These are phyloP conservation scores for Nemania sp. DNA, from an alignment of 2,329 filamentous ascomycete genomes.

Conservation along the genomic window DNA sequence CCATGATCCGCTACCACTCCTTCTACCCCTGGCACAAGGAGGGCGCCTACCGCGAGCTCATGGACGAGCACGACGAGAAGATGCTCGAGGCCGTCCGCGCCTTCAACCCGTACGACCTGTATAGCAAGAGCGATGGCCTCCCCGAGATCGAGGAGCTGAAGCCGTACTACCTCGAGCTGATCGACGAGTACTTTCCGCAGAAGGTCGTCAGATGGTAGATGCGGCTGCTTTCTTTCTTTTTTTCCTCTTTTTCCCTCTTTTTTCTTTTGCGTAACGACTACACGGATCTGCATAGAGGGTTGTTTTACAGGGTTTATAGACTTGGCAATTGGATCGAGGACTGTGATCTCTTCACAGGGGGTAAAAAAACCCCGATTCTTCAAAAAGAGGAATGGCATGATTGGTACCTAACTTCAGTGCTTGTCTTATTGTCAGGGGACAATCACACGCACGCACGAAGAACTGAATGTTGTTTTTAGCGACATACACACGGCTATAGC, in stretches of 20 bases:
- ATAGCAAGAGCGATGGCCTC: constrained; percentile 86
- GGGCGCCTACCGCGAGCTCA: constrained; percentile 79
- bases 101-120: constrained; percentile 91
- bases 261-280: background rate
- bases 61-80: constrained; percentile 78
- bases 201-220: constrained; percentile 70
- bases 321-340: background rate
- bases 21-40: constrained; percentile 92
- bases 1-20: constrained; percentile 92
- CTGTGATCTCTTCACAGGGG: no score
- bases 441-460: no score
- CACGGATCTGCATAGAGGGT: background rate
- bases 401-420: no score
- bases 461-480: no score
- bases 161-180: constrained; percentile 75
- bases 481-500: no score
- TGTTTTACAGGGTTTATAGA: constrained; percentile 1
- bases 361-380: no score
- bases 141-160: constrained; percentile 79
- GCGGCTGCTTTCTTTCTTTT: background rate
- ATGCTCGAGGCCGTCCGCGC: constrained; percentile 82
- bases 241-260: background rate
- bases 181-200: constrained; percentile 74
- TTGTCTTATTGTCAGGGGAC: no score
- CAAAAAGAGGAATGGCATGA: no score